Evolutionary conservation across 2,329 filamentous ascomycete species (phyloP), one percentile per base, ranked within the genome.

Genomic region (Fusarium armeniacum): DNA sequence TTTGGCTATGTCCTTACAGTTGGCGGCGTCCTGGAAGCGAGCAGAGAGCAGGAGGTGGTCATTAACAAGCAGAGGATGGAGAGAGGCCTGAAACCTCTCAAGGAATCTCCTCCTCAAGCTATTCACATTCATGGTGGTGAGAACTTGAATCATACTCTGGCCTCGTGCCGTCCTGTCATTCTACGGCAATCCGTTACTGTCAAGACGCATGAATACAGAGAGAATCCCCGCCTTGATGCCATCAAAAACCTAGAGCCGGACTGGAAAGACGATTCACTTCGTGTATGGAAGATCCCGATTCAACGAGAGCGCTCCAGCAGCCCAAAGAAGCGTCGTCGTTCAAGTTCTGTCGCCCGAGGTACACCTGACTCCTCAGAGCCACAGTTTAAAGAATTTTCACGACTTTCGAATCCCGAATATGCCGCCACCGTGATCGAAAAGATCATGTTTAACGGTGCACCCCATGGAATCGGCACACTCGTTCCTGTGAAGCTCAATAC

Each of bases 1-100:
- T 82, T 97, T 66, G 96, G 96, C 54, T 87, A 94, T 83, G 86
- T 98, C 60, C 85, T 99, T 70, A 97, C 93, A 6, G 79, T 97
- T 62, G 93, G 94, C 30, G 93, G 96, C 78, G 81, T 86, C 8
- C 79, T 87, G 24, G 82, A 86, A 8, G 78, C 81, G 18, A 83
- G 83, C 36, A 81, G 80, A 56, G 83, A 85, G 65, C 78, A 79
- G 10, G 61, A 76, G 7, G 75, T 75, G 22, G 75, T 79, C 12
- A 76, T 82, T 35, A 85, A 85, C 49, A 74, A 78, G 35, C 76
- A 79, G 59, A 79, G 81, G 53, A 79, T 77, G 54, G 77, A 77
- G 22, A 83, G 82, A 69, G 79, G 82, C 16, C 71, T 72, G 35
- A 75, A 77, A 38, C 56, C 75, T 51, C 56, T 80, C 40, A 62